Evolutionary conservation across 495 filamentous ascomycete species (phyloP).

Genomic region (Aspergillus asperescens): DNA sequence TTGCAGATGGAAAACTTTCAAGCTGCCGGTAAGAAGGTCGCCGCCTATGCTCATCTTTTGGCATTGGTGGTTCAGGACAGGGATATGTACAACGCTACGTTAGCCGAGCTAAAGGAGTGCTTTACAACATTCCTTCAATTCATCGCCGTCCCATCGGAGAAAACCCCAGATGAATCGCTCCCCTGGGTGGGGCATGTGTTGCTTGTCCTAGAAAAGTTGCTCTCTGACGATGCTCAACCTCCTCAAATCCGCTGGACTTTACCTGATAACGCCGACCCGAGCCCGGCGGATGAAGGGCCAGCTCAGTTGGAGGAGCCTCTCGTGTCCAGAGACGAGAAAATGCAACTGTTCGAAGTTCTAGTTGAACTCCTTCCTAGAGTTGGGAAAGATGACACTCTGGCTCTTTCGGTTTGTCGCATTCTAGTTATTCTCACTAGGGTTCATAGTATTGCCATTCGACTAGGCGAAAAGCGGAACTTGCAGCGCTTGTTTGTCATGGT

Average conservation of each 20-base stretch:
- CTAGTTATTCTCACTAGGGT: slow-evolving; percentile 86
- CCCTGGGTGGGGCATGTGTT: slow-evolving; percentile 92
- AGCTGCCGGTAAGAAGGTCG: slow-evolving; percentile 72
- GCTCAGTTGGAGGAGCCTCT: slow-evolving; percentile 57
- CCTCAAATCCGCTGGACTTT: slow-evolving; percentile 65
- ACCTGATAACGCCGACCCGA: slow-evolving; percentile 53
- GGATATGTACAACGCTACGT: slow-evolving; percentile 70
- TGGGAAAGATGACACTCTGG: slow-evolving; percentile 79
- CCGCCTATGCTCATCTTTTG: slow-evolving; percentile 88
- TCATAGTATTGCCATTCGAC: slow-evolving; percentile 62
- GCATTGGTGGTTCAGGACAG: slow-evolving; percentile 80
- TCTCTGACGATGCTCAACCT: slow-evolving; percentile 82
- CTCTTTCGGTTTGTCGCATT: slow-evolving; percentile 75
- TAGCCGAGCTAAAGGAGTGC: slow-evolving; percentile 72
- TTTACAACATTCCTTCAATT: slow-evolving; percentile 71
- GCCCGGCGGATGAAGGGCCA: slow-evolving; percentile 42
- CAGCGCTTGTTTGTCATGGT: slow-evolving; percentile 91
- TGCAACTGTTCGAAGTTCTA: slow-evolving; percentile 64
- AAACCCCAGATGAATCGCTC: slow-evolving; percentile 64
- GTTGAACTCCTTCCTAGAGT: slow-evolving; percentile 78
- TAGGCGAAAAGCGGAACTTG: slow-evolving; percentile 84
- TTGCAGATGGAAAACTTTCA: slow-evolving; percentile 67
- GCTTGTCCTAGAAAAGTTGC: slow-evolving; percentile 81
- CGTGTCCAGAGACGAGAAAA: slow-evolving; percentile 60
- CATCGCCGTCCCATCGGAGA: slow-evolving; percentile 62